phyloP scores from a whole-genome alignment of 176 grass and related monocot genomes.

The Tuctoria greenei region DNA sequence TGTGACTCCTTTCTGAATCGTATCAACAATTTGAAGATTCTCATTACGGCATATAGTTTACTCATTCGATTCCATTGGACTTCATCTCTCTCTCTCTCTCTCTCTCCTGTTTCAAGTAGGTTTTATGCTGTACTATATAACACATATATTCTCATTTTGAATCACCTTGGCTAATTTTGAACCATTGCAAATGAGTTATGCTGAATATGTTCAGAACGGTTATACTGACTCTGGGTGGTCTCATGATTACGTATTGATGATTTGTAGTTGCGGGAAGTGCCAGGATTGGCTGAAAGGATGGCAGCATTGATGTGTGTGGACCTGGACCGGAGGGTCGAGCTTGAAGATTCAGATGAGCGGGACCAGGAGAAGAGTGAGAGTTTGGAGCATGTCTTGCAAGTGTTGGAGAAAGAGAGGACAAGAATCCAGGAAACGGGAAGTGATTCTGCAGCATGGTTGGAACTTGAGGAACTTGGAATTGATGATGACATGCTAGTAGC shows the following conservation, averaged over 20 bases:
- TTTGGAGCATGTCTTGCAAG: constrained; percentile 52
- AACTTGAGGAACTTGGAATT: constrained; percentile 86
- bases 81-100: background rate
- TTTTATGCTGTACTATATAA: background rate
- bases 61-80: background rate
- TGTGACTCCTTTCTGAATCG: background rate
- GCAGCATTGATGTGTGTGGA: constrained; percentile 89
- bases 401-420: constrained; percentile 59
- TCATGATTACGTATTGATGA: background rate
- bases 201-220: background rate
- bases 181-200: background rate
- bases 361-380: constrained; percentile 21
- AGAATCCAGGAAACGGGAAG: constrained; percentile 56
- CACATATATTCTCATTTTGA: too few relatives aligned
- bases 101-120: background rate
- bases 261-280: constrained; percentile 77
- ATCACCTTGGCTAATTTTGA: background rate
- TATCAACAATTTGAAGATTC: background rate
- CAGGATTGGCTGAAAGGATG: constrained; percentile 86
- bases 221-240: background rate
- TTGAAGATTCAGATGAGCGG: constrained; percentile 43
- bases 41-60: too few relatives aligned
- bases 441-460: constrained; percentile 67
- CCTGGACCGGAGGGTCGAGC: constrained; percentile 49
- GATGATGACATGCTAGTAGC: constrained; percentile 82